Conservation (phyloP, 768 basidiomycete genomes). For the Kwoniella bestiolae region DNA sequence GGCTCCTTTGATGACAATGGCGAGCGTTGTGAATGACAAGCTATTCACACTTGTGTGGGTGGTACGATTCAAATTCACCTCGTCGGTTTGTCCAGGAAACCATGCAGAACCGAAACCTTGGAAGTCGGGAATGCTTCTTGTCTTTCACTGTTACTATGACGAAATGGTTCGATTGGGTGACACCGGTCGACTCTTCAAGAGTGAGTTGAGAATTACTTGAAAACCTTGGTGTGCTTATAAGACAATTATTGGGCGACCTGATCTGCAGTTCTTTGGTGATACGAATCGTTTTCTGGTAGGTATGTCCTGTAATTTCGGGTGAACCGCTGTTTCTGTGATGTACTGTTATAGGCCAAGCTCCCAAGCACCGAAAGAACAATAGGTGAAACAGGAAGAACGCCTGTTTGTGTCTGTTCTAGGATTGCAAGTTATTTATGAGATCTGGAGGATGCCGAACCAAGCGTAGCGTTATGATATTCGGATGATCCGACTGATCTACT, state of each 20-base stretch:
- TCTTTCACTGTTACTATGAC: no score
- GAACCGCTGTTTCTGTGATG: background rate
- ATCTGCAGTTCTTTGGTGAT: no score
- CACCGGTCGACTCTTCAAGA: background rate
- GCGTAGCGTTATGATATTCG: background rate
- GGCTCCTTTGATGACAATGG: background rate
- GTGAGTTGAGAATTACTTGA: background rate
- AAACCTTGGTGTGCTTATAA: background rate
- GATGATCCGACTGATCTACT: background rate
- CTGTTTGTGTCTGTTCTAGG: background rate
- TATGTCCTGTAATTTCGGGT: background rate
- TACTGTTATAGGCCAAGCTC: background rate
- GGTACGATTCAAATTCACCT: background rate
- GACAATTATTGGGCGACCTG: no score
- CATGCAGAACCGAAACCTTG: background rate
- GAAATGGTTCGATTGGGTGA: background rate
- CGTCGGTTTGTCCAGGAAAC: background rate
- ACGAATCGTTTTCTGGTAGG: no score
- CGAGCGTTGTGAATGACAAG: background rate
- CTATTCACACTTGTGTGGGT: background rate
- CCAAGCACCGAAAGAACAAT: background rate
- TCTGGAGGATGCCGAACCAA: background rate
- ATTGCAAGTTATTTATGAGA: background rate
- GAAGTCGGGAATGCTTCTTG: background rate
- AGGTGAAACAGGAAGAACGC: background rate